Conservation (phyloP, 176 grass and related monocot species). For the Musa acuminata region DNA sequence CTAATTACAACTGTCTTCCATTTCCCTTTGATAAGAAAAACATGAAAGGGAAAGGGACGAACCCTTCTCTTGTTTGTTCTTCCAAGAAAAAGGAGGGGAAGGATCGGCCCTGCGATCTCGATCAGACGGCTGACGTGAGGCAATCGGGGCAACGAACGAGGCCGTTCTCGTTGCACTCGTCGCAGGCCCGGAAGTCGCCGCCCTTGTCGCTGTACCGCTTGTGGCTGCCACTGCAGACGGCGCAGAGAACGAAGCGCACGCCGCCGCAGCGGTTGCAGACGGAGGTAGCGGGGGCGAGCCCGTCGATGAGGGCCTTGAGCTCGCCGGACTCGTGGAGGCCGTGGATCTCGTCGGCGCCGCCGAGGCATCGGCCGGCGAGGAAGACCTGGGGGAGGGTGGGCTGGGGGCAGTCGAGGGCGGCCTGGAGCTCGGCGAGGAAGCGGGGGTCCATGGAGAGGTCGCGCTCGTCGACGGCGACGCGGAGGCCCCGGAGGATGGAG, state of each 20-base stretch:
- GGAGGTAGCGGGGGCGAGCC: conserved; percentile 8
- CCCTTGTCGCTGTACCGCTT: conserved; percentile 54
- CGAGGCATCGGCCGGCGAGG: conserved; percentile 49
- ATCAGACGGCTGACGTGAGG: conserved; percentile 29
- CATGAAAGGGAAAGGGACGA: too few species aligned
- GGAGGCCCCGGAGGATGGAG: conserved; percentile 52
- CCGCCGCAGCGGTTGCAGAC: conserved; percentile 45
- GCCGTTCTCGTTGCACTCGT: conserved; percentile 12
- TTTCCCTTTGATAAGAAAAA: too few species aligned
- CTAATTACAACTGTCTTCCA: too few species aligned
- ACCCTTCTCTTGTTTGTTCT: too few species aligned
- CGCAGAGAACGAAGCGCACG: conserved; percentile 56
- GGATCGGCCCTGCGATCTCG: conserved; percentile 25
- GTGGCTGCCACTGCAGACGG: conserved; percentile 54
- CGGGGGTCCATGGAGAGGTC: conserved; percentile 59
- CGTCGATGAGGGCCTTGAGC: conserved; percentile 40
- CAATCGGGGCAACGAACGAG: conserved; percentile 22
- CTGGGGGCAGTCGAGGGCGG: conserved; percentile 26
- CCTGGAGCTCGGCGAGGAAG: conserved; percentile 46
- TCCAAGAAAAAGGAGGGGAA: neutral
- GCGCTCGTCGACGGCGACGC: conserved; percentile 52
- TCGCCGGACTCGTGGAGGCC: conserved; percentile 61
- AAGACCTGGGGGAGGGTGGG: conserved; percentile 64
- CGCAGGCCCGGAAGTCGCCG: conserved; percentile 53
- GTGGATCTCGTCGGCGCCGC: conserved; percentile 67